Evolutionary conservation across 768 basidiomycete species (phyloP).

Genomic region (Kwoniella mangroviensis): DNA sequence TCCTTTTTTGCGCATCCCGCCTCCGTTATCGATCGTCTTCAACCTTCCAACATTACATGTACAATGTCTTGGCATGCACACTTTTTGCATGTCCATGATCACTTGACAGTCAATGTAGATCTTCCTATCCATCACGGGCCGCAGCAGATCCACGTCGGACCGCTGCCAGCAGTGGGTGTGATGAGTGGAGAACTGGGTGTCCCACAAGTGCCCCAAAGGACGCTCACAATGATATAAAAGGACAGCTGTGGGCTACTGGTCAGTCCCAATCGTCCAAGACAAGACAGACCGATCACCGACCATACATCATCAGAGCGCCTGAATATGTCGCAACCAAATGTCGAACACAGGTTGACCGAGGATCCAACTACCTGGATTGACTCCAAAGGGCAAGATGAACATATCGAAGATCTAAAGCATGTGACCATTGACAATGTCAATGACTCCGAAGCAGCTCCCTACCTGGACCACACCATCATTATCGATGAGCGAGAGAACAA

Average conservation of each 20-base stretch:
- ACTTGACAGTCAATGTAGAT: not conserved
- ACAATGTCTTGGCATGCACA: conserved; percentile 3
- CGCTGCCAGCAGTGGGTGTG: not conserved
- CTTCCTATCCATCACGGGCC: conserved; percentile 3
- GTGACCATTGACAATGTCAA: conserved; percentile 15
- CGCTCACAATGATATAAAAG: conserved; percentile 1
- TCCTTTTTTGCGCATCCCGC: not conserved
- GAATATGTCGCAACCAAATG: conserved; percentile 7
- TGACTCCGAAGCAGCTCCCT: conserved; percentile 34
- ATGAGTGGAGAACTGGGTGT: not conserved
- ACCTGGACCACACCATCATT: conserved; percentile 33
- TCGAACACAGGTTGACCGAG: conserved; percentile 1
- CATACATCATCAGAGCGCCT: not conserved
- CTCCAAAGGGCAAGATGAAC: conserved; percentile 12
- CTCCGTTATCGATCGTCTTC: too few species aligned
- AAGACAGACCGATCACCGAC: not conserved
- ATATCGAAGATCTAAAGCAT: conserved; percentile 20
- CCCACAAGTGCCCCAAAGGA: not conserved
- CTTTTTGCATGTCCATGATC: not conserved
- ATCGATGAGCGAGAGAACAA: conserved; percentile 54
- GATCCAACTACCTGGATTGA: conserved; percentile 3
- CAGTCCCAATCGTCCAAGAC: not conserved
- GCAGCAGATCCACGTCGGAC: conserved; percentile 12
- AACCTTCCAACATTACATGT: not conserved
- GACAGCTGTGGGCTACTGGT: not conserved